Evolutionary conservation across 257 asterid species (phyloP), one percentile per base, ranked within the genome.

Genomic region (Nemophila menziesii): DNA sequence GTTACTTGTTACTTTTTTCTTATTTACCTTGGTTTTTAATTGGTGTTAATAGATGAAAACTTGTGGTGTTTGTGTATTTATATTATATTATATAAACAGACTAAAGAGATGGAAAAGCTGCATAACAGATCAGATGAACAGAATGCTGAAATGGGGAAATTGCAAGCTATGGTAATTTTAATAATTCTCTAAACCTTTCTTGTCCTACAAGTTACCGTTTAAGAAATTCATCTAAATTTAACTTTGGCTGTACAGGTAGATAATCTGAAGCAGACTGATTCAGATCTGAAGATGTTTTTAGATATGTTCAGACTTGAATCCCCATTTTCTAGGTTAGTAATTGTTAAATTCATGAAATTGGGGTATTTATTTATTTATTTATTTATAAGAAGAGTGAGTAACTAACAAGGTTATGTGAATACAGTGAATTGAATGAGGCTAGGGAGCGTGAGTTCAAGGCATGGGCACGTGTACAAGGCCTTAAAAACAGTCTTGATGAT

Each of bases 371-470:
- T 41, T 18, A 12, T 17, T 17, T 14, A 17, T 1, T 41, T 48
- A 43, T 22, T 29, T 33, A 53, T 51, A 51, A 50, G 17, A 20
- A 47, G 33, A 43, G n/a, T n/a, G n/a, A n/a, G n/a, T n/a, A n/a
- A 43, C 55, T 60, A 52, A 22, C 49, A 10, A 53, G 23, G 20
- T 43, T 47, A 29, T 52, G 60, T n/a, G 60, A 61, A 18, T 66
- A 66, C 74, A 90, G 99, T 71, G 93, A 82, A 55, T 75, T 77
- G 34, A 55, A 47, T 41, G 94, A 78, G 65, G 96, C 96, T 63
- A 80, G 77, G 66, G 65, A 57, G 45, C 63, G 66, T 5, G 99
- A 90, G 68, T 72, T 63, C 50, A 69, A 67, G 78, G 93, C 96
- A 44, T 90, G 94, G 94, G 94, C 92, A 51, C 72, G 48, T 61